Evolutionary conservation across 2,329 filamentous ascomycete genomes (phyloP).

Genomic region (Ramichloridium luteum): DNA sequence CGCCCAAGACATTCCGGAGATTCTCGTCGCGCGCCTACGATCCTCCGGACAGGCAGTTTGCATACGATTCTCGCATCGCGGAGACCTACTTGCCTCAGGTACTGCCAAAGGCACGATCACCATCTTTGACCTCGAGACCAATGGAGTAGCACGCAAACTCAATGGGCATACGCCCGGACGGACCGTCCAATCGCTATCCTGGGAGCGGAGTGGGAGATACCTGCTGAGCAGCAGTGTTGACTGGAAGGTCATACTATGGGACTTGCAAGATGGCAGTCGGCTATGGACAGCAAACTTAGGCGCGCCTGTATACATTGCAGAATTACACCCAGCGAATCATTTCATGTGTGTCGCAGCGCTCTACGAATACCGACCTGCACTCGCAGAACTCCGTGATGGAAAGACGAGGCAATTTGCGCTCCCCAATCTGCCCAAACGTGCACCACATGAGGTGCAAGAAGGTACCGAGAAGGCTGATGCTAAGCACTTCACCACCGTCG

Average conservation of each 20-base stretch:
- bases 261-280: slow-evolving; percentile 60
- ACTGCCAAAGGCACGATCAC: slow-evolving; percentile 84
- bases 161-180: slow-evolving; percentile 66
- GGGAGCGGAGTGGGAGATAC: slow-evolving; percentile 85
- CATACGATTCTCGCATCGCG: slow-evolving; percentile 81
- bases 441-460: slow-evolving; percentile 56
- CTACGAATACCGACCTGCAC: slow-evolving; percentile 81
- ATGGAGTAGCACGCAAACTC: slow-evolving; percentile 88
- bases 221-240: slow-evolving; percentile 87
- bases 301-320: slow-evolving; percentile 88
- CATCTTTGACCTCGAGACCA: slow-evolving; percentile 95
- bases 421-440: slow-evolving; percentile 68
- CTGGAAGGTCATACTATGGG: slow-evolving; percentile 95
- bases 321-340: slow-evolving; percentile 82
- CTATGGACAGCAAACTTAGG: slow-evolving; percentile 81
- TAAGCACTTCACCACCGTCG: slow-evolving; percentile 87
- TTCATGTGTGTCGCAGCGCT: slow-evolving; percentile 79
- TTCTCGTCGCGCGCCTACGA: slow-evolving; percentile 78
- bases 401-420: slow-evolving; percentile 56
- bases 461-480: slow-evolving; percentile 81
- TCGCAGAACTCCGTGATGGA: slow-evolving; percentile 51
- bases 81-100: slow-evolving; percentile 88
- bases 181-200: slow-evolving; percentile 88
- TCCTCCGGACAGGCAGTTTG: slow-evolving; percentile 49
- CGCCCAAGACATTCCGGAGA: slow-evolving; percentile 77